A percentile compares a stretch with the other conserved stretches of the same genome.
These are phyloP conservation scores for Tilletia walkeri DNA, from an alignment of 1,284 basidiomycete species.

Conservation along the genomic window DNA sequence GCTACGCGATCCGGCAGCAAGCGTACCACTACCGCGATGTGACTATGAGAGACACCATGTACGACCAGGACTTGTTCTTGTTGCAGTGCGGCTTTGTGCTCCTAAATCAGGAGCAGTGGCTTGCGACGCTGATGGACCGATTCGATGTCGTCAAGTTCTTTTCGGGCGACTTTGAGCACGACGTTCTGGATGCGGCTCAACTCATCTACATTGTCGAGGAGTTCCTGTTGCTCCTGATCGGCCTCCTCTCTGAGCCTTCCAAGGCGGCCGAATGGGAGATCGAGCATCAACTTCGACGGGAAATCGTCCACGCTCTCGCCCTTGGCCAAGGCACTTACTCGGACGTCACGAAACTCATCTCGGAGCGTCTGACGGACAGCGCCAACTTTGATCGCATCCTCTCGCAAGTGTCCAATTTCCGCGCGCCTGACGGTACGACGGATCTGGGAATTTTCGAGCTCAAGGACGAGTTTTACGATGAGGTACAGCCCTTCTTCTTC, in stretches of 20 bases:
- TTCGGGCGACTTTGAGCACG: constrained; percentile 58
- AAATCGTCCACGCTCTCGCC: constrained; percentile 87
- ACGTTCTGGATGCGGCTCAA: constrained; percentile 64
- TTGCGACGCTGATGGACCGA: constrained; percentile 83
- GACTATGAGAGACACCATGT: constrained; percentile 89
- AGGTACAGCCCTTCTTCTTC: constrained; percentile 93
- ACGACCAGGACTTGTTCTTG: constrained; percentile 93
- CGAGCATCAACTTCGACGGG: constrained; percentile 70
- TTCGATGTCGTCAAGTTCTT: constrained; percentile 74
- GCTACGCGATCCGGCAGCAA: constrained; percentile 90
- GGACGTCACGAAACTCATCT: constrained; percentile 84
- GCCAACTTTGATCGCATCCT: constrained; percentile 79
- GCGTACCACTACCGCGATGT: constrained; percentile 96
- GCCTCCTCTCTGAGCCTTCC: constrained; percentile 78
- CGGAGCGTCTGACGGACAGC: constrained; percentile 85
- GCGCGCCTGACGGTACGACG: constrained; percentile 70
- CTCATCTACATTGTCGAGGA: constrained; percentile 87
- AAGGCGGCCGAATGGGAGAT: constrained; percentile 72
- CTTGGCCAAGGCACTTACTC: constrained; percentile 85
- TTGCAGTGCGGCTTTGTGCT: constrained; percentile 79
- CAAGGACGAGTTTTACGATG: constrained; percentile 75
- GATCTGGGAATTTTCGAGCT: constrained; percentile 86
- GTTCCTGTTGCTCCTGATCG: constrained; percentile 80
- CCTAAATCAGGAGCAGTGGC: constrained; percentile 74
- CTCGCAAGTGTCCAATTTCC: constrained; percentile 76